A percentile compares a stretch with the other conserved stretches of the same genome.
These are phyloP conservation scores for Arabis alpina DNA, from an alignment of 345 rosid genomes.

Conservation along the genomic window DNA sequence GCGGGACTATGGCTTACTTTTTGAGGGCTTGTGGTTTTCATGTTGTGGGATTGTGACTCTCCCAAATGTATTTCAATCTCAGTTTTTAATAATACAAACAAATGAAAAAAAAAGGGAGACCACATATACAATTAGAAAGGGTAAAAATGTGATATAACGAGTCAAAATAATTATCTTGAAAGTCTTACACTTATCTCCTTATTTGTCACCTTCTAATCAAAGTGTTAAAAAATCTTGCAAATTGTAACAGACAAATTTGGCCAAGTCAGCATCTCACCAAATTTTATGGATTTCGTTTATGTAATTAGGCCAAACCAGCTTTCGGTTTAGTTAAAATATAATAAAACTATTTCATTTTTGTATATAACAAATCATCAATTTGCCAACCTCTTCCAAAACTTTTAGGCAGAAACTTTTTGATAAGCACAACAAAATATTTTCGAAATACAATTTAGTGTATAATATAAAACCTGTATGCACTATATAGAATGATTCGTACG, in stretches of 20 bases:
- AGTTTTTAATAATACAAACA: no score
- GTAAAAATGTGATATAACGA: conserved; percentile 30
- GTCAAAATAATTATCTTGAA: conserved; percentile 34
- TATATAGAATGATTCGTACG: background rate
- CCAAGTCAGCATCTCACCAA: conserved; percentile 30
- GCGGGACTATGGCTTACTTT: no score
- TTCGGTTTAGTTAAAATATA: conserved; percentile 5
- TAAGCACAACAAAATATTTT: background rate
- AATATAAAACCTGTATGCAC: background rate
- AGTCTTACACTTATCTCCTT: conserved; percentile 22
- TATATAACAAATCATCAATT: conserved; percentile 21
- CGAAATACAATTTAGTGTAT: background rate
- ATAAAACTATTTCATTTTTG: conserved; percentile 1
- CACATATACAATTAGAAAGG: conserved; percentile 1
- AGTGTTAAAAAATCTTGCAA: background rate
- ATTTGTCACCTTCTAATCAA: conserved; percentile 28
- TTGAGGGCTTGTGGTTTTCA: no score
- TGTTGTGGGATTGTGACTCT: no score
- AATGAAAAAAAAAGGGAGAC: background rate
- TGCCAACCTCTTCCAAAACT: conserved; percentile 20
- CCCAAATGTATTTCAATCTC: no score
- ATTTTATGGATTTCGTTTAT: conserved; percentile 1
- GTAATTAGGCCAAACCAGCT: conserved; percentile 27
- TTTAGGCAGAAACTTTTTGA: conserved; percentile 10
- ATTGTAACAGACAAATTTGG: conserved; percentile 1